These are phyloP conservation scores for Pascua guehoae DNA, from an alignment of 1,284 basidiomycete species.

Conservation along the genomic window DNA sequence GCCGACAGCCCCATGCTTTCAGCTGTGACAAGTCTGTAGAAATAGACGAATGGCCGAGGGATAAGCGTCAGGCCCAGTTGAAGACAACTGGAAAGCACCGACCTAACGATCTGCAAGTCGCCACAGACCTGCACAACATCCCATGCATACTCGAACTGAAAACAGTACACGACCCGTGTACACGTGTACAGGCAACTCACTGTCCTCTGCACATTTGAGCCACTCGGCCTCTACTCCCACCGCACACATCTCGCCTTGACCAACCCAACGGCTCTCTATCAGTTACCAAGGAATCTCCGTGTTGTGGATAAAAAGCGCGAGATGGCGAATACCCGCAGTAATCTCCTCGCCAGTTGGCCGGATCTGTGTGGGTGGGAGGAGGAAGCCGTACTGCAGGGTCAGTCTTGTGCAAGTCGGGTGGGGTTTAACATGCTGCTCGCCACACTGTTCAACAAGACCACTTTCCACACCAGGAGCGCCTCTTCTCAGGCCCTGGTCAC, in stretches of 20 bases:
- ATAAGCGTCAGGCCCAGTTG: no score
- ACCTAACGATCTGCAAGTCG: no score
- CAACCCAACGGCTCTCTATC: no score
- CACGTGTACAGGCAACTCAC: no score
- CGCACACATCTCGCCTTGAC: neutral
- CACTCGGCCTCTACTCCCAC: neutral
- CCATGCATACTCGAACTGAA: neutral
- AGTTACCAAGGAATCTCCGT: constrained; percentile 27
- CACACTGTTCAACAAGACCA: no score
- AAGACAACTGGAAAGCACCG: no score
- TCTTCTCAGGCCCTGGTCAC: neutral
- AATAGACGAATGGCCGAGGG: no score
- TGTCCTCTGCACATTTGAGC: neutral
- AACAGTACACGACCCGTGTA: neutral
- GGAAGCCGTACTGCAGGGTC: constrained; percentile 65
- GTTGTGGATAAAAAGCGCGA: constrained; percentile 63
- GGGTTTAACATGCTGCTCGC: no score
- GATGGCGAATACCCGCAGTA: constrained; percentile 60
- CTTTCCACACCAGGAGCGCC: neutral
- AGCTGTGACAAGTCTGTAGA: no score
- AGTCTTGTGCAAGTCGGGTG: neutral
- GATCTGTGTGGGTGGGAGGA: constrained; percentile 68
- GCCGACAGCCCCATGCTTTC: no score
- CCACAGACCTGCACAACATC: no score
- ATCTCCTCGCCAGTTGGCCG: constrained; percentile 74